Evolutionary conservation across 2,329 filamentous ascomycete genomes (phyloP), one percentile per base, ranked within the genome.

Genomic region (Cadophora sp.): DNA sequence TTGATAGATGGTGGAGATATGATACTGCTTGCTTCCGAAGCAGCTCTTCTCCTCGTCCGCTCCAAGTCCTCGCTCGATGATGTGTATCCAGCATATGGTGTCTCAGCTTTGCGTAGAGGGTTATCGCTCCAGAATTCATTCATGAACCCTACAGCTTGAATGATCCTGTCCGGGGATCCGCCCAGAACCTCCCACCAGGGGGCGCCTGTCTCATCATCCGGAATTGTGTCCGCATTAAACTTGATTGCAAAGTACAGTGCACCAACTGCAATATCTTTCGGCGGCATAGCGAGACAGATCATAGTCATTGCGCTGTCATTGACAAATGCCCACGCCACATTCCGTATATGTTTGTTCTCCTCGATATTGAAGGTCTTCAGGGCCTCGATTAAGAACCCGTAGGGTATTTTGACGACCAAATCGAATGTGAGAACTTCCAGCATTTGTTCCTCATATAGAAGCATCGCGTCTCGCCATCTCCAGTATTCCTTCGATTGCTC

Each of bases 401-500:
- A 96, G 0, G 96, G 95, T 68, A 94, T 92, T 72, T 96, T 92
- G 33, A 97, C 84, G 79, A 94, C 93, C 55, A 99, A 84, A 77
- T 99, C 96, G 78, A 99, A 99, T 68, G 94, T 98, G 20, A 99
- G 84, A 55, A 89, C 89, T 78, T 98, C 96, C 18, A 99, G 85
- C 82, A 99, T 91, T 51, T 95, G 83, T 77, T 98, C 96, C 80
- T 99, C 96, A 76, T 96, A 93, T 71, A 91, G 90, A 16, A 98
- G 83, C 66, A 99, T 97, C 66, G 91, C 96, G 77, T 99, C 96
- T 68, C 94, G 88, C 96, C 96, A 99, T 75, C 92, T 89, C 96
- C 96, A 99, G 78, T 96, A 99, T 77, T 99, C 96, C 76, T 97
- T 98, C 73, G 92, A 96, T 79, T 98, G 94, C 80, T 98, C 96